phyloP scores from a whole-genome alignment of 140 eudicot genomes.

The Bidens hawaiensis region DNA sequence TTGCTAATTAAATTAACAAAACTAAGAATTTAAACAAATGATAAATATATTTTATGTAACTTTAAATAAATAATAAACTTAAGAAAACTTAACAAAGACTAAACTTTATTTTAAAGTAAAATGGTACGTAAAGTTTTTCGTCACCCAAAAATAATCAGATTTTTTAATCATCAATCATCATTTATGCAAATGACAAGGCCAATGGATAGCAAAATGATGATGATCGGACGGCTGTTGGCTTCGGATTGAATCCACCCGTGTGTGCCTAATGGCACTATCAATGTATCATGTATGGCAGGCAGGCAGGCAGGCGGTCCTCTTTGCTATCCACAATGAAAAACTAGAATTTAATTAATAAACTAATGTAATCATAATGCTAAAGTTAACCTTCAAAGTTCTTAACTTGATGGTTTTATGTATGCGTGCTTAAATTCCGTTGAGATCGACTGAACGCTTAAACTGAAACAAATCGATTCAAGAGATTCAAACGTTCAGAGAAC shows the following conservation, averaged over 20 bases:
- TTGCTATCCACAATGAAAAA: no score
- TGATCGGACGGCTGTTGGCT: neutral
- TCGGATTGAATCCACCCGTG: neutral
- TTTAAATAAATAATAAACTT: no score
- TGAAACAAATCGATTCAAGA: no score
- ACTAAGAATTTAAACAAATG: neutral
- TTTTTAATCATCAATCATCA: no score
- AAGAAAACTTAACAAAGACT: neutral
- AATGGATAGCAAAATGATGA: neutral
- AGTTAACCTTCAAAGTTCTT: no score
- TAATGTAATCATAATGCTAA: no score
- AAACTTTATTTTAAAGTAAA: neutral
- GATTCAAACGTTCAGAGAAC: no score
- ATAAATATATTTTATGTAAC: no score
- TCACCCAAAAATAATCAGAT: neutral
- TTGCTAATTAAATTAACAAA: neutral
- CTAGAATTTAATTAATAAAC: no score
- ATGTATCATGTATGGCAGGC: neutral
- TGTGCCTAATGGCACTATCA: constrained; percentile 7
- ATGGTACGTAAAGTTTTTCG: neutral
- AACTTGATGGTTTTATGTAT: no score
- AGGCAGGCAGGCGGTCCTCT: constrained; percentile 1
- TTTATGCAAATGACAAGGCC: neutral
- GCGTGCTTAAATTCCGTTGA: no score
- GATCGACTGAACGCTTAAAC: no score